Base-by-base conservation (phyloP, 2,329 filamentous ascomycete species). In the Penicillium sp. region DNA sequence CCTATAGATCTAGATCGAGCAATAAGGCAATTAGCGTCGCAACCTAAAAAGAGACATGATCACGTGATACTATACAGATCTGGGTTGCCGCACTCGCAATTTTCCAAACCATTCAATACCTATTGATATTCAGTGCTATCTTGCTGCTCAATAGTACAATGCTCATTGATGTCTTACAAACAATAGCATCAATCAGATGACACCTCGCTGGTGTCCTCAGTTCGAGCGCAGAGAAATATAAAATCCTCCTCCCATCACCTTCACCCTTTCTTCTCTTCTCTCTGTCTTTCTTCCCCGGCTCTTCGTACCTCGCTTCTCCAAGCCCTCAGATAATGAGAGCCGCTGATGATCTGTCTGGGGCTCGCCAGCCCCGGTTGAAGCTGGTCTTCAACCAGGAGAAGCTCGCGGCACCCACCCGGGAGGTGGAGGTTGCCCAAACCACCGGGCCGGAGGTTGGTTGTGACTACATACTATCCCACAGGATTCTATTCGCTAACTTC, bases 21-120 rank as follows among this genome's bases (percentile, higher is more conserved):
- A 16, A 32, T 32, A 24, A 26, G 24, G 24, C 9, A 26, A 8
- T 8, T 9, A 34, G 31, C 14, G 31, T 34, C 10, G 31, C 31
- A 18, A 32, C 29, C 29, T 18, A 18, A 18, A 18, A 18, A 5
- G 31, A 16, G 6, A 29, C 10, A 4, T 18, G 11, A 29, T 63
- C 61, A 64, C 60, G 61, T 64, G 61, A 60, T 36, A 7, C 6
- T 61, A 58, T 64, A 63, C 57, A 59, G 58, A 60, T 55, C 52
- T 50, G 59, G 57, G 56, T 43, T 14, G 37, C 42, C 36, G 23
- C 29, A 34, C 24, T 39, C 22, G 18, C n/a, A 28, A 5, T 44
- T 44, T 44, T 40, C 44, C 29, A 13, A 23, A 42, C 14, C 8
- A 18, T 34, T 34, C 31, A 34, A 34, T 18, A 9, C 31, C 31